These are phyloP conservation scores for Agaricus blazei DNA, from an alignment of 768 basidiomycete species.

Conservation along the genomic window DNA sequence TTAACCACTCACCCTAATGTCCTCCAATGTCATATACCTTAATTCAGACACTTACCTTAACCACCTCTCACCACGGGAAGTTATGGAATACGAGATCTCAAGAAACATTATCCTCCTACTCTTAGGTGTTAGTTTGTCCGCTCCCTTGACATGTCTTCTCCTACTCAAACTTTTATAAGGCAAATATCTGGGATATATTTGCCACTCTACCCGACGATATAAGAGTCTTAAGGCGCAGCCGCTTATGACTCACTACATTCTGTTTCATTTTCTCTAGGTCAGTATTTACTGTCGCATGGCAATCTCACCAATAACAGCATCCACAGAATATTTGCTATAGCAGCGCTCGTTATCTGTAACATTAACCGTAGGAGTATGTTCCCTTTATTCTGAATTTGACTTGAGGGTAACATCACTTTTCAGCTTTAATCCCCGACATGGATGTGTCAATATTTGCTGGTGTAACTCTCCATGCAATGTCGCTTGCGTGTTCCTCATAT, in stretches of 20 bases:
- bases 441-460: not conserved
- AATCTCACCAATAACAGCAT: not conserved
- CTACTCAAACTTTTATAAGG: not conserved
- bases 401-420: not conserved
- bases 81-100: not conserved
- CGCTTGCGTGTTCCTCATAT: not conserved
- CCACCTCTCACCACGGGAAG: not conserved
- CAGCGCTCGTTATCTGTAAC: not conserved
- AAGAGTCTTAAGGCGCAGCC: not conserved
- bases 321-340: not conserved
- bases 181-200: not conserved
- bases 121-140: not conserved
- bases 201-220: not conserved
- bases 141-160: not conserved
- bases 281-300: not conserved
- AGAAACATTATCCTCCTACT: not conserved
- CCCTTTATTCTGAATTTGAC: not conserved
- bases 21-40: too few species aligned
- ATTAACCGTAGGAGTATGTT: not conserved
- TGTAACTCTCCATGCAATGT: not conserved
- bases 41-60: not conserved
- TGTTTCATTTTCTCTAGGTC: slow-evolving; percentile 2
- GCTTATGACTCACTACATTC: not conserved
- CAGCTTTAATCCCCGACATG: not conserved
- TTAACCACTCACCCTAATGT: too few species aligned